Conservation (phyloP, 805 yeast genomes). For the Isabelozyma pseudorhagii region DNA sequence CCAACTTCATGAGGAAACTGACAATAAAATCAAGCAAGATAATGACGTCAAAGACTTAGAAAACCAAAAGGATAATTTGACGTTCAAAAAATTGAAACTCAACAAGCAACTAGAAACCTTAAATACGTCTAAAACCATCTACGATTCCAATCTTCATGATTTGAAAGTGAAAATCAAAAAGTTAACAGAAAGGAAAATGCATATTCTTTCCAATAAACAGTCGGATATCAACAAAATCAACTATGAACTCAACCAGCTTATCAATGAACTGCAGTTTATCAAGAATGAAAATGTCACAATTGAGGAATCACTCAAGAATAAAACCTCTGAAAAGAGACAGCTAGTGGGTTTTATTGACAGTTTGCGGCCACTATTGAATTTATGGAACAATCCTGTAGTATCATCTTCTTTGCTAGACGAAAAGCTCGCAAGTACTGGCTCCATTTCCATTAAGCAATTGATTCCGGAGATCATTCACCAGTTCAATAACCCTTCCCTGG, state of each 20-base stretch:
- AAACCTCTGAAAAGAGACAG: slow-evolving; percentile 22
- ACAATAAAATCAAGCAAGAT: slow-evolving; percentile 24
- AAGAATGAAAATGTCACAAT: slow-evolving; percentile 18
- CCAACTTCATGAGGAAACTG: slow-evolving; percentile 36
- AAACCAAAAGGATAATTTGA: slow-evolving; percentile 27
- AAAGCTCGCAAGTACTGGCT: background rate
- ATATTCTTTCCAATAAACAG: slow-evolving; percentile 19
- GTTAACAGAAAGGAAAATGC: slow-evolving; percentile 20
- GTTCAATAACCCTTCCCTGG: background rate
- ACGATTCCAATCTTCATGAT: slow-evolving; percentile 15
- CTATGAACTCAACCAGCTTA: slow-evolving; percentile 8
- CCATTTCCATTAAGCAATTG: background rate
- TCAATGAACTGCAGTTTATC: slow-evolving; percentile 11
- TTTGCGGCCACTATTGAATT: slow-evolving; percentile 14
- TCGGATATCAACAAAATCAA: slow-evolving; percentile 19
- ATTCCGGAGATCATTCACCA: background rate
- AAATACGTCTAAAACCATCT: slow-evolving; percentile 15
- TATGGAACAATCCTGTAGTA: background rate
- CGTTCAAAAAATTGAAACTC: slow-evolving; percentile 30
- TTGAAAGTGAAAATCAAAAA: slow-evolving; percentile 12
- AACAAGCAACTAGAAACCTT: slow-evolving; percentile 17
- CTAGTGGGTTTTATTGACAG: slow-evolving; percentile 9
- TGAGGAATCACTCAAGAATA: slow-evolving; percentile 22
- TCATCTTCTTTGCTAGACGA: background rate
- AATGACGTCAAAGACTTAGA: slow-evolving; percentile 29